Conservation (phyloP, 2,329 filamentous ascomycete genomes). For the Cercospora citrullina region DNA sequence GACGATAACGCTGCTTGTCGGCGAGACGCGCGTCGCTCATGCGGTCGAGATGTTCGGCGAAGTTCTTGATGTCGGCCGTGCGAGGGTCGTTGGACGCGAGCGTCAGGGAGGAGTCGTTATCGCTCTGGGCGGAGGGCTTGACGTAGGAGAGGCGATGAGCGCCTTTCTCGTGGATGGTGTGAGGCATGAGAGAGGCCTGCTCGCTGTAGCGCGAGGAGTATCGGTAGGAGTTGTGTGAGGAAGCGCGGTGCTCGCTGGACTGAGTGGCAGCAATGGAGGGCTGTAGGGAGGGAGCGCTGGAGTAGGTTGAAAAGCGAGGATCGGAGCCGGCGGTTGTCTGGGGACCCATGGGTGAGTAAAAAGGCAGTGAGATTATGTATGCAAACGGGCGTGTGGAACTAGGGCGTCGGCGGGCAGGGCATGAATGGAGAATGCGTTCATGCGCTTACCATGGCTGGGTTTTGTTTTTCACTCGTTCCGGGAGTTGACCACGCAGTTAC, state of each 20-base stretch:
- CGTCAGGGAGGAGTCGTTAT: slow-evolving; percentile 30
- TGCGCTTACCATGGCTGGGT: not conserved
- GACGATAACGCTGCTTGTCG: slow-evolving; percentile 74
- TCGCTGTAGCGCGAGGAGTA: slow-evolving; percentile 26
- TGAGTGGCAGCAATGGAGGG: slow-evolving; percentile 51
- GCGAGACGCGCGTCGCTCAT: slow-evolving; percentile 83
- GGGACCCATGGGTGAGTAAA: slow-evolving; percentile 1
- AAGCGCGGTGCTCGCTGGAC: slow-evolving; percentile 35
- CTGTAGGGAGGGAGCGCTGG: slow-evolving; percentile 51
- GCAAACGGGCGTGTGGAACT: not conserved
- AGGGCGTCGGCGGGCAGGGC: not conserved
- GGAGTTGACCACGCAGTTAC: not conserved
- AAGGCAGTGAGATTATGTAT: slow-evolving; percentile 6
- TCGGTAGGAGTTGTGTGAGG: slow-evolving; percentile 24
- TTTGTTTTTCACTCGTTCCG: not conserved
- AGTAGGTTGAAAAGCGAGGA: slow-evolving; percentile 54
- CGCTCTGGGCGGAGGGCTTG: slow-evolving; percentile 21
- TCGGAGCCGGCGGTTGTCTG: slow-evolving; percentile 31
- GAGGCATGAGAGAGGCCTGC: slow-evolving; percentile 26
- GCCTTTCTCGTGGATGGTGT: slow-evolving; percentile 26
- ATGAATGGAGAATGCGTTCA: not conserved
- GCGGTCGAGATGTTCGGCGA: slow-evolving; percentile 77
- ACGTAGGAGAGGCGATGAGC: slow-evolving; percentile 19
- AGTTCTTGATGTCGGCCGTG: slow-evolving; percentile 68
- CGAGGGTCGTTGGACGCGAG: slow-evolving; percentile 49